A percentile compares a stretch with the other conserved stretches of the same genome.
phyloP scores from a whole-genome alignment of 2,329 filamentous ascomycete species.

The Dryadomyces quercus-mongolicae region DNA sequence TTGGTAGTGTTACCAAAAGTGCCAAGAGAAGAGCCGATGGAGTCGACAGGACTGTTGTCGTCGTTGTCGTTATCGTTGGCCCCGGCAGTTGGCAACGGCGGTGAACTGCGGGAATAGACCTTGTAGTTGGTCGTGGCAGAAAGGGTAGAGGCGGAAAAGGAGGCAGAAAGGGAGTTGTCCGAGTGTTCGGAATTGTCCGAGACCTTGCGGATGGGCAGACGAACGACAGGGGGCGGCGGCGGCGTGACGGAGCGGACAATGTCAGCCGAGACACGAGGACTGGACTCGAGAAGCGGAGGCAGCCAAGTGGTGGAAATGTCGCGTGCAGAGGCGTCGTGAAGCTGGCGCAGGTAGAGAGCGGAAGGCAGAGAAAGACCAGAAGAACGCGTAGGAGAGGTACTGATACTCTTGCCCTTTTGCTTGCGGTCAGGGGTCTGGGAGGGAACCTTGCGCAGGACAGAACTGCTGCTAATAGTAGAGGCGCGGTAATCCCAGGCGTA shows the following conservation, averaged over 20 bases:
- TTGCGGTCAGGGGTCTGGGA: slow-evolving; percentile 30
- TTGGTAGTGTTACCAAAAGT: not conserved
- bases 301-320: not conserved
- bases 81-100: slow-evolving; percentile 19
- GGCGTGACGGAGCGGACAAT: not conserved
- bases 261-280: not conserved
- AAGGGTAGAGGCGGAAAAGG: slow-evolving; percentile 32
- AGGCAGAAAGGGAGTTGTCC: slow-evolving; percentile 4
- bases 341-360: not conserved
- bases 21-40: not conserved
- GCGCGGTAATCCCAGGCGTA: slow-evolving; percentile 40
- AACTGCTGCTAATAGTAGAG: too few species aligned
- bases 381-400: not conserved
- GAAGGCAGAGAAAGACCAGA: not conserved
- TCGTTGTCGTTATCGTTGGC: slow-evolving; percentile 14
- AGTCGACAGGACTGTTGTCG: slow-evolving; percentile 14
- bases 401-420: slow-evolving; percentile 21
- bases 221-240: not conserved
- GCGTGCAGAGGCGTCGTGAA: not conserved
- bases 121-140: slow-evolving; percentile 44
- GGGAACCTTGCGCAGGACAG: slow-evolving; percentile 43
- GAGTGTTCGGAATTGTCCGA: not conserved
- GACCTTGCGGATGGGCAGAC: not conserved
- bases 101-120: slow-evolving; percentile 35
- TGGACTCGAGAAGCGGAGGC: not conserved